Evolutionary conservation across 768 basidiomycete species (phyloP), one percentile per base, ranked within the genome.

Genomic region (Suillus subaureus): DNA sequence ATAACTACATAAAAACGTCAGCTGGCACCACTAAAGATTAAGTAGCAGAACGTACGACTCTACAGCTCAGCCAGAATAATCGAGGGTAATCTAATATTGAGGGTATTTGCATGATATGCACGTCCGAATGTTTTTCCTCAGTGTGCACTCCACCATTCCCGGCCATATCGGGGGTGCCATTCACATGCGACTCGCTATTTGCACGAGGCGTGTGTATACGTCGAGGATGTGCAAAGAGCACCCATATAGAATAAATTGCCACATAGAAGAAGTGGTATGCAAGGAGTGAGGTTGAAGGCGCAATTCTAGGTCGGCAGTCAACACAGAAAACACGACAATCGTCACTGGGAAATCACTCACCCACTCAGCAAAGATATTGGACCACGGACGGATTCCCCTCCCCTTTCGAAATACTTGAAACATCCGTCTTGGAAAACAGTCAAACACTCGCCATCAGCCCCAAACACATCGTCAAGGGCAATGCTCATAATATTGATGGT

Each of bases 321-420:
- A 60, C 42, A 39, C 61, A 39, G 5, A 52, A 51, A 52, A 52
- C 28, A 52, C 1, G 51, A 9, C 9, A 55, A 52, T 55, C 37
- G 28, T 39, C 3, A 39, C 37, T 21, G 31, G 61, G n/a, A 66
- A 6, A 60, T 42, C 16, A 79, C 88, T 66, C 72, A 96, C 94
- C 88, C 96, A 18, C 95, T 89, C 13, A 99, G 87, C 5, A 99
- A 84, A 9, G 89, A 90, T 11, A 98, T 94, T 1, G 97, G 97
- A 1, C 92, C 97, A 52, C 86, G 83, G 62, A 98, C 76, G 70
- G 93, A 93, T 70, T 94, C 88, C 1, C 97, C 97, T 16, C 97
- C 97, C 6, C 87, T 84, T 74, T 97, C 94, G 70, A 99, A 97
- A 79, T 99, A 99, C 73, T 94, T 94, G 85, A 99, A 97, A 77